Evolutionary conservation across 1,139 yeast genomes (phyloP), one percentile per base, ranked within the genome.

Genomic region (Sugiyamaella japonica): DNA sequence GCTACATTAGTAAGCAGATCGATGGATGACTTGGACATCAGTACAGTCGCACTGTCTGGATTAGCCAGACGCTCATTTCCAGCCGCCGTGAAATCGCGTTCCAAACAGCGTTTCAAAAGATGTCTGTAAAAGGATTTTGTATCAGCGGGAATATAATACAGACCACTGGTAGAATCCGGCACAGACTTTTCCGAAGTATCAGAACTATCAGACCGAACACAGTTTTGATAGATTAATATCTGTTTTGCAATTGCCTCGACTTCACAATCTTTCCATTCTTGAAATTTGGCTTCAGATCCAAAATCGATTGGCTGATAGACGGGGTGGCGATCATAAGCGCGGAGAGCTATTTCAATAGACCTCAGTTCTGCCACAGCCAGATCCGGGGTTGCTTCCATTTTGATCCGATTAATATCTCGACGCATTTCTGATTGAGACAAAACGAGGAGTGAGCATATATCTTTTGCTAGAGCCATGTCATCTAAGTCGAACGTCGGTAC

Each of bases 181-280:
- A 37, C 36, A 15, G 48, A 25, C 7, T 31, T 23, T 17, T 31
- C 41, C 1, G 23, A 31, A 12, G 29, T 28, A 23, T 37, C 41
- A 5, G 23, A 31, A 12, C 32, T 28, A 23, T 37, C 49, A 36
- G 28, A 36, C 6, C 41, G 40, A 36, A 29, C 16, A 23, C 41
- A 23, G 20, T 37, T 48, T 13, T 42, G 42, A n/a, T 44, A 36
- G 16, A 38, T 20, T 4, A 51, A 53, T 15, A 73, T 65, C 28
- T 81, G 66, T 23, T 64, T 67, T 1, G 74, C 73, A 48, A 83
- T 70, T 1, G 69, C 70, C 1, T 62, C 65, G 1, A 70, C 59
- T 62, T 83, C 85, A 28, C 75, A 62, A 3, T 65, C 62, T 62
- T 83, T 83, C 89, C 90, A 85, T 1, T 62, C 63, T n/a, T 70